phyloP scores from a whole-genome alignment of 2,329 filamentous ascomycete species.

The Chaetomium olivaceum region DNA sequence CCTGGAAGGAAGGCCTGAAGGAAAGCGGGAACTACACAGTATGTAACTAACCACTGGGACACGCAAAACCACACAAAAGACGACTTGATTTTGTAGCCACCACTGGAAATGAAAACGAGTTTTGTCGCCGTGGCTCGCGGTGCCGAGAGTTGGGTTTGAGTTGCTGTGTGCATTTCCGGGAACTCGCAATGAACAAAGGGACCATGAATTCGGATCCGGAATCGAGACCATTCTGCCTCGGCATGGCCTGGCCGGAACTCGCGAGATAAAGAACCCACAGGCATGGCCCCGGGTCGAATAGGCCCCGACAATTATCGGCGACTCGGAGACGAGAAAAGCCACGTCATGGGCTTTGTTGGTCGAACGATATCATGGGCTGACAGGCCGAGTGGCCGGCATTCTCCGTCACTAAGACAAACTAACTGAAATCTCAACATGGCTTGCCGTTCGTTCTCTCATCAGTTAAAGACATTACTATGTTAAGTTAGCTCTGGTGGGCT shows the following conservation, averaged over 20 bases:
- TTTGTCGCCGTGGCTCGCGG: neutral
- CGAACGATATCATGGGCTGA: no score
- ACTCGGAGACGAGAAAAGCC: neutral
- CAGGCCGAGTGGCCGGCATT: neutral
- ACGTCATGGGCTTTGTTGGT: neutral
- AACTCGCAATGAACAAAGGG: neutral
- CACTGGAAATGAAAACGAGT: neutral
- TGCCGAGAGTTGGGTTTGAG: neutral
- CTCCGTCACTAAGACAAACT: neutral
- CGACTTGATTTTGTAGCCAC: no score
- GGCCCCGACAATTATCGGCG: neutral
- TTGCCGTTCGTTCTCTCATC: no score
- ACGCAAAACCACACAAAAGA: no score
- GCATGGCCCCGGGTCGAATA: neutral
- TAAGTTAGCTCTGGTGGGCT: neutral
- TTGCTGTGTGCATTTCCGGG: neutral
- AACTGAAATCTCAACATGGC: neutral
- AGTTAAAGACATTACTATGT: neutral
- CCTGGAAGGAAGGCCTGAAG: no score
- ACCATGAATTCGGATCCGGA: neutral
- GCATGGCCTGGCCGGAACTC: neutral
- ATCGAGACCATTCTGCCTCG: neutral
- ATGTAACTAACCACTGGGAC: no score
- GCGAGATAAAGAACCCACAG: constrained; percentile 1
- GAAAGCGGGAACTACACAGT: no score